phyloP scores from a whole-genome alignment of 2,329 filamentous ascomycete species.

The Fusarium sp. region DNA sequence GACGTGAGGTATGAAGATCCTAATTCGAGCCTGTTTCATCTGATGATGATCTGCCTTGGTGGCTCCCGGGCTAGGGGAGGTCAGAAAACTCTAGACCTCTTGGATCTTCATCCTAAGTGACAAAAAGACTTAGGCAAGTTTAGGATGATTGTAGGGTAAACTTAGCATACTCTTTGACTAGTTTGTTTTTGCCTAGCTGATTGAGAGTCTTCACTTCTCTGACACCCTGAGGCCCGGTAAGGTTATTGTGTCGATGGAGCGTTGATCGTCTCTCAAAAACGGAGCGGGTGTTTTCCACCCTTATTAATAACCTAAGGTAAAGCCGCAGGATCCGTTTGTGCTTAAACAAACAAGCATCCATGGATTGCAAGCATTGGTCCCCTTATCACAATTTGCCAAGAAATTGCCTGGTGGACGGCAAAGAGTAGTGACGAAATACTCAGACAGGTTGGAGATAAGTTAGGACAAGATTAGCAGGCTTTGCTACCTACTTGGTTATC shows the following conservation, averaged over 20 bases:
- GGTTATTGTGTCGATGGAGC: background rate
- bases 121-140: no score
- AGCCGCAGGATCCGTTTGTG: background rate
- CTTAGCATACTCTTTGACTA: no score
- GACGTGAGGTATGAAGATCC: conserved; percentile 29
- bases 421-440: no score
- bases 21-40: conserved; percentile 15
- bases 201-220: no score
- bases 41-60: conserved; percentile 1
- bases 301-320: background rate
- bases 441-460: no score
- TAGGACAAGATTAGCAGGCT: background rate
- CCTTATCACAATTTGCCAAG: no score
- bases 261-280: background rate
- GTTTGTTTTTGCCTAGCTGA: no score
- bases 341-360: background rate
- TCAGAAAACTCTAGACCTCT: no score
- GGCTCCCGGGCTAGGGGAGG: background rate
- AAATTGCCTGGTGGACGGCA: no score
- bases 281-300: background rate
- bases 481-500: background rate
- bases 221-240: no score
- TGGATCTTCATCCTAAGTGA: no score
- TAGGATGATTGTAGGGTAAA: no score
- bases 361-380: background rate